Conservation (phyloP, 352 stramenopile species). For the Pythium catenulatum region DNA sequence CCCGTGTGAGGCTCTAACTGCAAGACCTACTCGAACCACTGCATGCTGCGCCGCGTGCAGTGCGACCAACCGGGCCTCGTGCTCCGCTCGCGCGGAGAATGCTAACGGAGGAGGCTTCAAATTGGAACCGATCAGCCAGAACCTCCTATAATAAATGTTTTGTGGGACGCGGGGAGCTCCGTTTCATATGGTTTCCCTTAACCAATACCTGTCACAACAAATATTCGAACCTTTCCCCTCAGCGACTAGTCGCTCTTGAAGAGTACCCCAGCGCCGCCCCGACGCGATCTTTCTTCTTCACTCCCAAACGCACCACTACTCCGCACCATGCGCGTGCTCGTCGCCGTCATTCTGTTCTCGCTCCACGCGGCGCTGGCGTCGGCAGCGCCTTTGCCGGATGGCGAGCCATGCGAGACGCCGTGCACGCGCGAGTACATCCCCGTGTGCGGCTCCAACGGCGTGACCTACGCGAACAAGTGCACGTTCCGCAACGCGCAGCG, state of each 20-base stretch:
- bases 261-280: too few relatives aligned
- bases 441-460: constrained; percentile 62
- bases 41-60: constrained; percentile 23
- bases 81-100: not conserved
- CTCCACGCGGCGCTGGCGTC: not conserved
- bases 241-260: too few relatives aligned
- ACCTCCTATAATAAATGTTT: too few relatives aligned
- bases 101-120: too few relatives aligned
- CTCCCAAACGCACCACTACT: not conserved
- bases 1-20: constrained; percentile 63
- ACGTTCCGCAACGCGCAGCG: constrained; percentile 53
- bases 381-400: not conserved
- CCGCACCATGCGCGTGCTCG: not conserved
- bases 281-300: too few relatives aligned
- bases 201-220: too few relatives aligned
- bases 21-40: constrained; percentile 66
- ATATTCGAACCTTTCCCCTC: too few relatives aligned
- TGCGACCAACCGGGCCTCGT: constrained; percentile 24
- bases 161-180: too few relatives aligned
- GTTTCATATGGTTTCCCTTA: too few relatives aligned
- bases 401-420: not conserved
- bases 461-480: constrained; percentile 62
- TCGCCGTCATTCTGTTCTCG: not conserved
- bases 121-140: not conserved
- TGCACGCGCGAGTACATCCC: constrained; percentile 60